phyloP scores from a whole-genome alignment of 1,284 basidiomycete species.

The Schizophyllum amplum region DNA sequence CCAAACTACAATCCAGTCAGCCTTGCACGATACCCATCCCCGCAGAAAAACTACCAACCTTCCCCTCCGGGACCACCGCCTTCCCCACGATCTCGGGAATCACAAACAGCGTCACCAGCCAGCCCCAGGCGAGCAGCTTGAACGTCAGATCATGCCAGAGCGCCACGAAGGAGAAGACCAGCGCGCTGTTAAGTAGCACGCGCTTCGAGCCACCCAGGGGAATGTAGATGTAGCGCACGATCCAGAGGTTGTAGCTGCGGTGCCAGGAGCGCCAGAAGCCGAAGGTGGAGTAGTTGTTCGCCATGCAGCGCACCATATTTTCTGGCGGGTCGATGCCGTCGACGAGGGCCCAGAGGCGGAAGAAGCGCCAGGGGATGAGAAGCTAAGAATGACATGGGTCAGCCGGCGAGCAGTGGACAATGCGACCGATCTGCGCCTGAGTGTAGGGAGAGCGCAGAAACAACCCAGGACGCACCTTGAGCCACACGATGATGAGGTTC shows the following conservation, averaged over 20 bases:
- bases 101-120: slow-evolving; percentile 90
- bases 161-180: slow-evolving; percentile 98
- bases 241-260: slow-evolving; percentile 94
- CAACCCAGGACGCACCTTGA: slow-evolving; percentile 79
- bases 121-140: slow-evolving; percentile 90
- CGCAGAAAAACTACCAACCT: slow-evolving; percentile 37
- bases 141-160: slow-evolving; percentile 96
- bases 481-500: slow-evolving; percentile 95
- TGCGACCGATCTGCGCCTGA: neutral
- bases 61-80: slow-evolving; percentile 50
- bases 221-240: slow-evolving; percentile 94
- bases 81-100: slow-evolving; percentile 75
- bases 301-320: slow-evolving; percentile 98
- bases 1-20: slow-evolving; percentile 47
- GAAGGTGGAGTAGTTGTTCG: slow-evolving; percentile 93
- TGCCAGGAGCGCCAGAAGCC: slow-evolving; percentile 99
- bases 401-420: neutral
- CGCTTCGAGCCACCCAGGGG: slow-evolving; percentile 80
- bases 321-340: slow-evolving; percentile 94
- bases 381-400: slow-evolving; percentile 41
- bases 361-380: slow-evolving; percentile 96
- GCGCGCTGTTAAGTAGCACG: slow-evolving; percentile 57
- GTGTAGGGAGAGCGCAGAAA: neutral
- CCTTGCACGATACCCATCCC: slow-evolving; percentile 1
- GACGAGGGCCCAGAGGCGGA: slow-evolving; percentile 88